Conservation (phyloP, 306 rosid genomes). For the Inga leiocalycina region DNA sequence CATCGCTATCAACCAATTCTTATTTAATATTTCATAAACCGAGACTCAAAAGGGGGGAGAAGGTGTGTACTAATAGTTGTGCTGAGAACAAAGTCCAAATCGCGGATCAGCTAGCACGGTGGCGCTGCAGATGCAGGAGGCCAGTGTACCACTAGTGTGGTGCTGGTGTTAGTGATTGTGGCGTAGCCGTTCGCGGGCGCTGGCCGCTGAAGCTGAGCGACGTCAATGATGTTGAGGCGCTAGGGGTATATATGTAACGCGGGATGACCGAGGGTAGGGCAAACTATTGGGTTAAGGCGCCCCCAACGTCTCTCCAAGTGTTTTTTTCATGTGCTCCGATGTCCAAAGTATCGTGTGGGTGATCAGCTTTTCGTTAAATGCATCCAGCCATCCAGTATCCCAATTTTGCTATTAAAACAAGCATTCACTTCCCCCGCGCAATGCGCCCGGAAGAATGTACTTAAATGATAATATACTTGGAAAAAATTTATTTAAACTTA, state of each 20-base stretch:
- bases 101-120: neutral
- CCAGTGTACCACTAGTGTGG: neutral
- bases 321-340: too few species aligned
- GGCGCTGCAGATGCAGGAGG: neutral
- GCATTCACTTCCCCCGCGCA: too few species aligned
- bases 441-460: too few species aligned
- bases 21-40: neutral
- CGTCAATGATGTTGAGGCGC: neutral
- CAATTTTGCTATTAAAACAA: too few species aligned
- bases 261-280: neutral
- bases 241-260: neutral
- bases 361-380: too few species aligned
- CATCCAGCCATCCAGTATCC: too few species aligned
- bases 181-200: neutral
- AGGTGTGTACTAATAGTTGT: neutral
- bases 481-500: too few species aligned
- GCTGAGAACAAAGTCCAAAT: neutral
- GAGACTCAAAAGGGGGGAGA: neutral
- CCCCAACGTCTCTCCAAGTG: too few species aligned
- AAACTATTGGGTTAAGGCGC: too few species aligned
- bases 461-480: too few species aligned
- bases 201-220: neutral
- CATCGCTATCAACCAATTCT: neutral
- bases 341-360: too few species aligned
- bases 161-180: neutral